Base-by-base conservation (phyloP, 1,284 basidiomycete genomes). In the Naganishia cerealis region DNA sequence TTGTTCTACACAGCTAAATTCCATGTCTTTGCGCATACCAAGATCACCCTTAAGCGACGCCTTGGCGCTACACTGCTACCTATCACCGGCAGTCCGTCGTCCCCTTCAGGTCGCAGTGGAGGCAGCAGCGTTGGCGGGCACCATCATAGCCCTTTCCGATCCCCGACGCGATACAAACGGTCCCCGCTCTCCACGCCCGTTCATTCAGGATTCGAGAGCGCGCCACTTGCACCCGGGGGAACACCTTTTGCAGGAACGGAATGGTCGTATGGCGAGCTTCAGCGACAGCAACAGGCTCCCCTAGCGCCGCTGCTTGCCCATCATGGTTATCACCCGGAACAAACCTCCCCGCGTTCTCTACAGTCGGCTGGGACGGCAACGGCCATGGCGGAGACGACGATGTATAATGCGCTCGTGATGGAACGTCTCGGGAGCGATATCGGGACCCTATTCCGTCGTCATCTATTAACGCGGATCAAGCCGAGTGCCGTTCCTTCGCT, bases 361-460 rank as follows among this genome's bases (percentile, higher is more conserved):
- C 46, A 18, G 12, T 50, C 46, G n/a, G 24, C 1, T 6, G n/a
- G n/a, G 7, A 21, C 46, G 21, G 21, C 24, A 9, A 1, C 46
- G n/a, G 46, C 12, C 3, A 7, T 12, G 3, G 46, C 24, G 7
- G 21, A 21, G n/a, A 24, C 21, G 21, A 50, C 46, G 4, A 24
- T 9, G 38, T 67, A 70, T 29, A 40, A 66, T 42, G 69, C 69
- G 12, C 42, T 70, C n/a, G 69, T 70, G 3, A 70, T 70, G 66
- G 65, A 67, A 42, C 66, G 69, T 3, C 42, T 70, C 9, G 69
- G 69, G 0, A 54, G 59, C 6, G 61, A 70, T 36, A 42, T 70
- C 6, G 69, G 66, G 13, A 62, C 54, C 0, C 21, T 67, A 13
- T 70, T 70, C 43, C 61, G 61, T 2, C 46, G 50, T 10, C 61